Percentiles rank a stretch among this genome's conserved stretches.
Evolutionary conservation across 805 yeast species (phyloP).

Genomic region (Suhomyces xylopsoci): DNA sequence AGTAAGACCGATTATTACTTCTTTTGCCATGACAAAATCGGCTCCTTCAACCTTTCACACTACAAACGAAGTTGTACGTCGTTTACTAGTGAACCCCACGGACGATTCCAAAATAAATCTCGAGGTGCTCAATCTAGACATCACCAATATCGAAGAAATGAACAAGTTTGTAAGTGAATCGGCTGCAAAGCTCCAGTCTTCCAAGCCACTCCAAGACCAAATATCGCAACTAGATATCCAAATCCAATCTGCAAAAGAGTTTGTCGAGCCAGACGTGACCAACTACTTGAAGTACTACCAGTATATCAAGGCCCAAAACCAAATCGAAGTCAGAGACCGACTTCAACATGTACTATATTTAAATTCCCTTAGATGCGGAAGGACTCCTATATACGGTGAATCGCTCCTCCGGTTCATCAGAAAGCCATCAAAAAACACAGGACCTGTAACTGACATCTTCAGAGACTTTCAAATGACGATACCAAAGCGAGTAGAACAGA

Average conservation of each 20-base stretch:
- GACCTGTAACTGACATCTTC: conserved; percentile 12
- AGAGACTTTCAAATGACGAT: conserved; percentile 22
- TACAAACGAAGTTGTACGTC: conserved; percentile 23
- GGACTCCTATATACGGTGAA: conserved; percentile 65
- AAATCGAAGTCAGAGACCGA: conserved; percentile 48
- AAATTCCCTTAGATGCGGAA: conserved; percentile 62
- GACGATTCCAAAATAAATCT: conserved; percentile 38
- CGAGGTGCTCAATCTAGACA: conserved; percentile 57
- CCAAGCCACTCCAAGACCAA: conserved; percentile 43
- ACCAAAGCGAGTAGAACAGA: conserved; percentile 25
- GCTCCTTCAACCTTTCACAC: conserved; percentile 49
- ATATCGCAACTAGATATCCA: conserved; percentile 41
- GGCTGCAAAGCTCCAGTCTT: conserved; percentile 45
- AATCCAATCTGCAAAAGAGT: conserved; percentile 16
- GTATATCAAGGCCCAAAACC: conserved; percentile 50
- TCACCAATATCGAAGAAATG: conserved; percentile 45
- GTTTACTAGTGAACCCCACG: conserved; percentile 18
- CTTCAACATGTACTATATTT: conserved; percentile 58
- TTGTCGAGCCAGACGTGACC: conserved; percentile 23
- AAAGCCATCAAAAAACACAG: conserved; percentile 5
- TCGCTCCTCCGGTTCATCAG: conserved; percentile 48
- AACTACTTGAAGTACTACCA: conserved; percentile 59
- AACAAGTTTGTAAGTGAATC: conserved; percentile 48
- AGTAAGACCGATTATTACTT: conserved; percentile 90
- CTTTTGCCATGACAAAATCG: conserved; percentile 70